These are phyloP conservation scores for Pterocarpus santalinus DNA, from an alignment of 306 rosid genomes.

Conservation along the genomic window DNA sequence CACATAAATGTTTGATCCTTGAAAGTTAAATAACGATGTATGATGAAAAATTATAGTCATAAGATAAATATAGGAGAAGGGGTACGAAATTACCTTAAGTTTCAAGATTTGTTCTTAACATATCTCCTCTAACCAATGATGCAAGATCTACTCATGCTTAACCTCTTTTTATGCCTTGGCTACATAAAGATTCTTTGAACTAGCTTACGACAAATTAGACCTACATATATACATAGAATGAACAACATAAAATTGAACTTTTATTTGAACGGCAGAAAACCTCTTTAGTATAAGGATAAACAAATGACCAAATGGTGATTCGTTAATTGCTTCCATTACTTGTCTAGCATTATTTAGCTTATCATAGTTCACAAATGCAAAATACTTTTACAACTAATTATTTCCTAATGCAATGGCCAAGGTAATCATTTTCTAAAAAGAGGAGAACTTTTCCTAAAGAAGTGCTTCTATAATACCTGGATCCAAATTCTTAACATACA, in stretches of 20 bases:
- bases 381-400: slow-evolving; percentile 74
- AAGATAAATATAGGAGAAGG: slow-evolving; percentile 21
- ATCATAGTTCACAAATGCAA: slow-evolving; percentile 83
- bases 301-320: slow-evolving; percentile 69
- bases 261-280: slow-evolving; percentile 4
- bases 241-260: slow-evolving; percentile 11
- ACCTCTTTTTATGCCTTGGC: slow-evolving; percentile 88
- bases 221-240: slow-evolving; percentile 5
- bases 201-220: slow-evolving; percentile 55
- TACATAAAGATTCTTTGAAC: slow-evolving; percentile 81
- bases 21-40: slow-evolving; percentile 39
- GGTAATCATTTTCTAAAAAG: slow-evolving; percentile 62
- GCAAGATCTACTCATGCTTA: slow-evolving; percentile 68
- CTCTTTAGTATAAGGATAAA: slow-evolving; percentile 1
- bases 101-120: slow-evolving; percentile 77
- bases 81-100: slow-evolving; percentile 59
- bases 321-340: slow-evolving; percentile 80
- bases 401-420: slow-evolving; percentile 62
- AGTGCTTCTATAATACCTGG: slow-evolving; percentile 62
- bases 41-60: slow-evolving; percentile 31
- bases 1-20: slow-evolving; percentile 90
- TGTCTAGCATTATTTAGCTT: slow-evolving; percentile 77
- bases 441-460: slow-evolving; percentile 68
- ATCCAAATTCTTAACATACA: slow-evolving; percentile 86
- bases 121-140: slow-evolving; percentile 75